Conservation (phyloP, 1,139 yeast genomes). For the Hansenula sp. region DNA sequence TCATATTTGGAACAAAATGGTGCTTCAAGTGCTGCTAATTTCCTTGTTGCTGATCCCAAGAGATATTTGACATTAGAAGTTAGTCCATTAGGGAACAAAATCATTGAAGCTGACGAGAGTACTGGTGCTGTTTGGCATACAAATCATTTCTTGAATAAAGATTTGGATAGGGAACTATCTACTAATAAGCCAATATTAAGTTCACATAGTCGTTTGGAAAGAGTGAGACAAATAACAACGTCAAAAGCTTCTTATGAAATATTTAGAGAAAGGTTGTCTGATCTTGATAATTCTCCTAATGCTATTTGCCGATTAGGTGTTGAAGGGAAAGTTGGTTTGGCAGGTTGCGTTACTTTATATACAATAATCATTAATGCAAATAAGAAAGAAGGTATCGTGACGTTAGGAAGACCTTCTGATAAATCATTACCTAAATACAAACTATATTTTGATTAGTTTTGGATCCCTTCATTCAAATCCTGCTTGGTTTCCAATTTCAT, state of each 20-base stretch:
- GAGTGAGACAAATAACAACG: slow-evolving; percentile 10
- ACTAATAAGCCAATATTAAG: slow-evolving; percentile 8
- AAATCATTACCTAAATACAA: slow-evolving; percentile 10
- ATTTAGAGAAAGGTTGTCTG: slow-evolving; percentile 12
- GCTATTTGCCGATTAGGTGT: slow-evolving; percentile 11
- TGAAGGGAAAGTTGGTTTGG: slow-evolving; percentile 12
- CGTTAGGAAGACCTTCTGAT: slow-evolving; percentile 15
- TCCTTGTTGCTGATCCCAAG: slow-evolving; percentile 23
- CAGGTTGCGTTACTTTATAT: slow-evolving; percentile 14
- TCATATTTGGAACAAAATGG: slow-evolving; percentile 19
- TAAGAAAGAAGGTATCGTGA: slow-evolving; percentile 11
- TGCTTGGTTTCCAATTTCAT: slow-evolving; percentile 18
- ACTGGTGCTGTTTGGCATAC: slow-evolving; percentile 17
- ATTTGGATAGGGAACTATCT: slow-evolving; percentile 5
- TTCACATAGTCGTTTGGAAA: slow-evolving; percentile 12
- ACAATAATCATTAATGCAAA: slow-evolving; percentile 14
- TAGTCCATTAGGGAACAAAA: slow-evolving; percentile 12
- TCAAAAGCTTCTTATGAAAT: slow-evolving; percentile 10
- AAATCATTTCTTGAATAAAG: slow-evolving; percentile 15
- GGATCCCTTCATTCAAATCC: background rate
- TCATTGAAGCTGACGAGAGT: slow-evolving; percentile 7
- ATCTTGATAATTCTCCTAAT: slow-evolving; percentile 8
- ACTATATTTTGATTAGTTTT: slow-evolving; percentile 8
- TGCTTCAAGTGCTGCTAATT: slow-evolving; percentile 25
- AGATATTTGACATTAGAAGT: slow-evolving; percentile 15